Base-by-base conservation (phyloP, 768 basidiomycete species). In the Mycena polygramma region DNA sequence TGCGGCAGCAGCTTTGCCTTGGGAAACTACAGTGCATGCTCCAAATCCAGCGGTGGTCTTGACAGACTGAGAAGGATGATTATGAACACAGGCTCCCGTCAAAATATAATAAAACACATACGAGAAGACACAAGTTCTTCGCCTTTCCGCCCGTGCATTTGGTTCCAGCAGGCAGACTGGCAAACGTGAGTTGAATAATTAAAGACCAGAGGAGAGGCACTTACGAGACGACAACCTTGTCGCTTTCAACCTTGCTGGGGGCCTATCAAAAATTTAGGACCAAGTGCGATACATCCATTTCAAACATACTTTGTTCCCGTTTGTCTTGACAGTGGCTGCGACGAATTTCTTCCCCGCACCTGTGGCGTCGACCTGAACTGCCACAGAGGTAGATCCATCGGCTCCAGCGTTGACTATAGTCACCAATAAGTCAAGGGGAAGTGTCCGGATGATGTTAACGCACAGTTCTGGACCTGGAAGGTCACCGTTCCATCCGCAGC, bases 31-130 rank as follows among this genome's bases (percentile, higher is more conserved):
- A 13, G 85, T 82, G 63, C 88, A 90, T 76, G 87, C 89, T 65
- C 88, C 88, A 75, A 88, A 88, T 30, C 86, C 85, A 48, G 81
- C 83, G n/a, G 84, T 76, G 22, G 87, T 86, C 39, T 77, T 82
- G 75, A 89, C 85, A 46, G 86, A 83, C 78, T 83, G 66, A 24
- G 10, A 10, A 63, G 17, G 17, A 7, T 4, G 35, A 3, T 36
- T 2, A 57, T 30, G n/a, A 62, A 19, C 15, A 41, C 11, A 41
- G 41, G 41, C 41, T 41, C 41, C 41, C 15, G 57, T 26, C n/a
- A 49, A 8, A 1, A 20, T 22, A 55, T 24, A 63, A n/a, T 6
- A 78, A 3, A 20, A 2, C 11, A 46, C 45, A 19, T 46, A 86
- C 83, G 59, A 83, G 86, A 58, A 90, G 79, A 76, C 89, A 90